Evolutionary conservation across 1,139 yeast species (phyloP).

Genomic region (Meyerozyma athensensis): DNA sequence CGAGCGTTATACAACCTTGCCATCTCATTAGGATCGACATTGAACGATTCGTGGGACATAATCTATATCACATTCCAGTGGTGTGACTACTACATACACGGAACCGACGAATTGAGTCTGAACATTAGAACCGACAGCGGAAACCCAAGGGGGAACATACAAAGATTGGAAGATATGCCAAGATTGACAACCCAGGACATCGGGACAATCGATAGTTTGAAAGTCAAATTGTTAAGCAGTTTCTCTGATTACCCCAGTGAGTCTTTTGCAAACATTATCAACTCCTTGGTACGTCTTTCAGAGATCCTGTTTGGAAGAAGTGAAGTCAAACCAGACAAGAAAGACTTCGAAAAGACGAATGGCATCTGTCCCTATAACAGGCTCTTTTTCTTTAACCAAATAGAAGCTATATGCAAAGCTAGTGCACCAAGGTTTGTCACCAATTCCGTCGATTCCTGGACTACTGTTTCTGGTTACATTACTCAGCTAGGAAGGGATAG

Average conservation of each 20-base stretch:
- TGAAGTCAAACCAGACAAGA: conserved; percentile 3
- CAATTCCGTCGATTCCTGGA: conserved; percentile 41
- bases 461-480: conserved; percentile 38
- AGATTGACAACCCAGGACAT: conserved; percentile 41
- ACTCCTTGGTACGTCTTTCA: conserved; percentile 43
- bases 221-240: conserved; percentile 58
- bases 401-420: conserved; percentile 43
- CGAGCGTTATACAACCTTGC: conserved; percentile 76
- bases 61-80: conserved; percentile 71
- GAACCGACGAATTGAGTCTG: conserved; percentile 47
- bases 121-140: conserved; percentile 10
- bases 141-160: background rate
- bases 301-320: conserved; percentile 15
- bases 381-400: conserved; percentile 32
- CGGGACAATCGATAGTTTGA: conserved; percentile 48
- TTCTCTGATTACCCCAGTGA: conserved; percentile 48
- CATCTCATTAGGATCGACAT: conserved; percentile 68
- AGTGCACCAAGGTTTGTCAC: conserved; percentile 49
- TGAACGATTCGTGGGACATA: conserved; percentile 65
- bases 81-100: conserved; percentile 60
- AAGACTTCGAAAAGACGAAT: background rate
- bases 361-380: conserved; percentile 39
- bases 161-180: conserved; percentile 11
- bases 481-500: conserved; percentile 32
- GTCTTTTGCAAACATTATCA: conserved; percentile 45